A percentile compares a stretch with the other conserved stretches of the same genome.
phyloP scores from a whole-genome alignment of 805 yeast genomes.

The Priceomyces haplophilus region DNA sequence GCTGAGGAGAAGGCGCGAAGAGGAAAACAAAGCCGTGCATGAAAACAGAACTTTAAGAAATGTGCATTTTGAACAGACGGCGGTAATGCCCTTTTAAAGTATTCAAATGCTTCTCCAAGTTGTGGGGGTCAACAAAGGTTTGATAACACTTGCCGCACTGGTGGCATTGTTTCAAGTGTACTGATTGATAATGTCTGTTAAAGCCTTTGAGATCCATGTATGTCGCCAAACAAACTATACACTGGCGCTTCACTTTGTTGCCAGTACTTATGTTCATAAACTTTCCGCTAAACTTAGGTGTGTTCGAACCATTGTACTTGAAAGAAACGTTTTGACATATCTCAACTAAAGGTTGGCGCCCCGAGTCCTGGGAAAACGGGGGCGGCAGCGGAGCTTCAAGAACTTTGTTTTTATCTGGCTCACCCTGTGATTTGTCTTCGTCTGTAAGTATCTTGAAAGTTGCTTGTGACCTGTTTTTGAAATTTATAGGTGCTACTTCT shows the following conservation, averaged over 20 bases:
- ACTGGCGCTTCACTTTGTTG: constrained; percentile 13
- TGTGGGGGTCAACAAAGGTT: neutral
- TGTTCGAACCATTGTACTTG: constrained; percentile 13
- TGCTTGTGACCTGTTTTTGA: neutral
- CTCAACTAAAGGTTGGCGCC: neutral
- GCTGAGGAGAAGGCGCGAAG: too few relatives aligned
- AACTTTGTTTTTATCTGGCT: neutral
- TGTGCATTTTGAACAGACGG: too few relatives aligned
- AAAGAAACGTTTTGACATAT: neutral
- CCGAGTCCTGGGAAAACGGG: neutral
- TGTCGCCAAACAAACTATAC: constrained; percentile 9
- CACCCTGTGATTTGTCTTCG: too few relatives aligned
- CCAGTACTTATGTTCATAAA: constrained; percentile 11
- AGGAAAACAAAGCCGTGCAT: too few relatives aligned
- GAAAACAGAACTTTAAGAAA: too few relatives aligned
- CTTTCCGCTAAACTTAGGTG: constrained; percentile 14
- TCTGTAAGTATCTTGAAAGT: neutral
- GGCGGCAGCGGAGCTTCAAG: neutral
- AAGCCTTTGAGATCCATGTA: constrained; percentile 15
- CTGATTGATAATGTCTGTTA: constrained; percentile 12
- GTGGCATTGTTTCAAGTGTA: constrained; percentile 5
- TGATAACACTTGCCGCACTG: constrained; percentile 3
- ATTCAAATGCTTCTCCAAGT: neutral
- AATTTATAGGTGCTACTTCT: neutral
- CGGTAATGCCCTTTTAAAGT: neutral